phyloP scores from a whole-genome alignment of 2,329 filamentous ascomycete species.

The Aspergillus alliaceus region DNA sequence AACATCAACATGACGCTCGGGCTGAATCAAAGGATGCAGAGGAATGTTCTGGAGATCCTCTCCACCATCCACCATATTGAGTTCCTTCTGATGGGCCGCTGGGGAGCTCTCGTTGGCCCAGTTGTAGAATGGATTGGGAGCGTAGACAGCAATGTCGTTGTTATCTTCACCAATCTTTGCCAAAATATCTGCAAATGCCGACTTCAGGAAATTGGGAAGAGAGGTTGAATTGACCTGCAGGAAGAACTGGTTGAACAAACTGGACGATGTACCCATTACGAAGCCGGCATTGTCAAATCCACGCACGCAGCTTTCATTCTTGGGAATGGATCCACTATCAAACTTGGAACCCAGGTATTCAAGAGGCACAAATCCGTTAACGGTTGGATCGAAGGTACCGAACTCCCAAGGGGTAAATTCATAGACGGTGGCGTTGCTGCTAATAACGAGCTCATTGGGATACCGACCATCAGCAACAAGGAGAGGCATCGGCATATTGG shows the following conservation, averaged over 20 bases:
- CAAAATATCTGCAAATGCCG: slow-evolving; percentile 56
- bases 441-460: slow-evolving; percentile 60
- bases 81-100: slow-evolving; percentile 51
- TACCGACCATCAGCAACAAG: slow-evolving; percentile 66
- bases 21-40: slow-evolving; percentile 71
- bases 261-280: slow-evolving; percentile 80
- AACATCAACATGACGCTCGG: slow-evolving; percentile 67
- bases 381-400: slow-evolving; percentile 70
- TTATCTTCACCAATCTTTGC: slow-evolving; percentile 55
- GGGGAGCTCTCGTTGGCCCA: slow-evolving; percentile 62
- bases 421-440: slow-evolving; percentile 69
- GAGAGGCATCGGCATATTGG: slow-evolving; percentile 67
- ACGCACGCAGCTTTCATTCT: slow-evolving; percentile 62
- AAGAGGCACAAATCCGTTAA: slow-evolving; percentile 68
- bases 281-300: slow-evolving; percentile 82
- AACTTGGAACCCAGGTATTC: slow-evolving; percentile 73
- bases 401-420: slow-evolving; percentile 78
- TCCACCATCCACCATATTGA: slow-evolving; percentile 74
- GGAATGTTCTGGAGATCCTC: slow-evolving; percentile 76
- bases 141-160: slow-evolving; percentile 71
- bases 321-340: slow-evolving; percentile 57
- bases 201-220: slow-evolving; percentile 51
- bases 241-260: slow-evolving; percentile 79
- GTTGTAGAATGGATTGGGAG: slow-evolving; percentile 71
- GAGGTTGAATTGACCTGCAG: slow-evolving; percentile 59